Conservation (phyloP, 768 basidiomycete genomes). For the Gymnopilus dilepis region DNA sequence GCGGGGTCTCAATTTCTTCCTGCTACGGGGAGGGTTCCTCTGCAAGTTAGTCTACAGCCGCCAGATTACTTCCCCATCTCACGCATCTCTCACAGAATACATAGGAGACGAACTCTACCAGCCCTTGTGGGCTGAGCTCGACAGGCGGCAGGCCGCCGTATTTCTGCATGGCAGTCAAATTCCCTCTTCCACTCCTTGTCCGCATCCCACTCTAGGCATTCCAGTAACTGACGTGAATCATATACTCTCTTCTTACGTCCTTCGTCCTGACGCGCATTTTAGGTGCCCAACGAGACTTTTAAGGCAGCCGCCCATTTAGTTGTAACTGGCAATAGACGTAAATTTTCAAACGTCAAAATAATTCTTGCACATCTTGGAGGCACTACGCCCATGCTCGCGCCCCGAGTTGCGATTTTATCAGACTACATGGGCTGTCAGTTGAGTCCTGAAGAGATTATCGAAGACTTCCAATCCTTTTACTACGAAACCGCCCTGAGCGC, state of each 20-base stretch:
- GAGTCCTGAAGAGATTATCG: slow-evolving; percentile 66
- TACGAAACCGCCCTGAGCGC: slow-evolving; percentile 76
- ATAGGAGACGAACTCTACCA: slow-evolving; percentile 69
- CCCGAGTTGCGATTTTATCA: slow-evolving; percentile 72
- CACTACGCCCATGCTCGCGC: slow-evolving; percentile 63
- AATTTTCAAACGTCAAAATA: slow-evolving; percentile 61
- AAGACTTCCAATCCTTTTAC: slow-evolving; percentile 75
- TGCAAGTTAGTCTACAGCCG: slow-evolving; percentile 49
- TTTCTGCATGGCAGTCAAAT: slow-evolving; percentile 78
- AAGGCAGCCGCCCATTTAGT: slow-evolving; percentile 83
- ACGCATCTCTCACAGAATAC: slow-evolving; percentile 49
- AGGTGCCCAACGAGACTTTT: slow-evolving; percentile 85
- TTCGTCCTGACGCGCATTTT: background rate
- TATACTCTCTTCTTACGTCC: background rate
- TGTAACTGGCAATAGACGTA: slow-evolving; percentile 69
- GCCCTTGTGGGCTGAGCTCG: slow-evolving; percentile 72
- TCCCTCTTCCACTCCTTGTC: slow-evolving; percentile 66
- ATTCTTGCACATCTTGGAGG: slow-evolving; percentile 82
- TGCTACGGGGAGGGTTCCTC: slow-evolving; percentile 62
- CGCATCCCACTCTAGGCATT: slow-evolving; percentile 66
- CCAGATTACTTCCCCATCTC: background rate
- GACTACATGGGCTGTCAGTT: slow-evolving; percentile 72
- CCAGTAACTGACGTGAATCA: slow-evolving; percentile 66
- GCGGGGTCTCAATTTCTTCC: slow-evolving; percentile 70
- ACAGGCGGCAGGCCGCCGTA: slow-evolving; percentile 62